These are phyloP conservation scores for Cryptococcus wingfieldii DNA, from an alignment of 1,284 basidiomycete genomes.

Conservation along the genomic window DNA sequence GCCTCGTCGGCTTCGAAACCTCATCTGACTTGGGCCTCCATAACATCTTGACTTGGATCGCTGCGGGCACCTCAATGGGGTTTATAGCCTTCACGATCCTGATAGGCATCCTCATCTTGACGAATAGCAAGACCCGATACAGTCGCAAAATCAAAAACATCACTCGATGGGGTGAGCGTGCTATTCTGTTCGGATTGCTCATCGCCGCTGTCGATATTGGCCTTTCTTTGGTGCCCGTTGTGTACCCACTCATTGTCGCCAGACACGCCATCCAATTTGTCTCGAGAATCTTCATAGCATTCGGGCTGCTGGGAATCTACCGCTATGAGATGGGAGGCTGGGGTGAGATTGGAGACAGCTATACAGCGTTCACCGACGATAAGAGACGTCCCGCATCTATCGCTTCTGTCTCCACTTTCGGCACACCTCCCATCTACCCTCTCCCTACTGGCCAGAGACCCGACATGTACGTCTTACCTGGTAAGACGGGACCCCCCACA, in stretches of 20 bases:
- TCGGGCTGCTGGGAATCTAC: constrained; percentile 1
- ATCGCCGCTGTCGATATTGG: constrained; percentile 5
- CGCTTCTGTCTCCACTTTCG: constrained; percentile 3
- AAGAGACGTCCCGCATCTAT: neutral
- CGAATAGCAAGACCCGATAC: neutral
- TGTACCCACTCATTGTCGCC: constrained; percentile 9
- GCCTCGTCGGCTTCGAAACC: neutral
- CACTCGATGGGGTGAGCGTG: constrained; percentile 4
- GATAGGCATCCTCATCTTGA: constrained; percentile 12
- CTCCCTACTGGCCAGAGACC: neutral
- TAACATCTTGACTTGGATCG: neutral
- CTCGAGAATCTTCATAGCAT: neutral
- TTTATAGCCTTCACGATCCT: constrained; percentile 7
- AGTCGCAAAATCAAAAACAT: neutral
- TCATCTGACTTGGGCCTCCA: neutral
- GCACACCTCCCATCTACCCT: neutral
- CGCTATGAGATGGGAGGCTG: neutral
- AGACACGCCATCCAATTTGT: neutral
- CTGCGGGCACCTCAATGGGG: neutral
- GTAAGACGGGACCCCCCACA: neutral
- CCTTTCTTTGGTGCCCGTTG: neutral
- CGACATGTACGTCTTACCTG: neutral
- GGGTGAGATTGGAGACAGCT: neutral
- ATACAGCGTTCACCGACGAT: neutral
- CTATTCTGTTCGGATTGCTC: neutral